Conservation (phyloP, 805 yeast genomes). For the Cyberlindnera mrakii region DNA sequence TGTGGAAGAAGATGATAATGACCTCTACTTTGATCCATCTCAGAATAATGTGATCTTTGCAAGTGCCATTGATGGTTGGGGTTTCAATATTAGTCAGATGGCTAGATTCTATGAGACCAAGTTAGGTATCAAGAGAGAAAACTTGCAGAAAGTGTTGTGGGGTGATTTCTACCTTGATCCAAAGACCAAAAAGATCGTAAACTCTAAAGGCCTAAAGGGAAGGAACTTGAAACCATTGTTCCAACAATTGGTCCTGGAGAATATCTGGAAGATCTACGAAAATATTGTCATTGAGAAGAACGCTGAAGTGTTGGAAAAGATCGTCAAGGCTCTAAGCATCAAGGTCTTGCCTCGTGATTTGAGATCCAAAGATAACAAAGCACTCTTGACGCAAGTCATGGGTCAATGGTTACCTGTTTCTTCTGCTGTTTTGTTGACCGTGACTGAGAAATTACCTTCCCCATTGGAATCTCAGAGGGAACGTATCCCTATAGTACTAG, state of each 20-base stretch:
- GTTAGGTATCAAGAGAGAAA: constrained; percentile 75
- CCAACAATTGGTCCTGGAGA: constrained; percentile 81
- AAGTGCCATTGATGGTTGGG: constrained; percentile 96
- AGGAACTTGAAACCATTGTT: constrained; percentile 70
- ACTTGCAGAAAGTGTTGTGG: constrained; percentile 84
- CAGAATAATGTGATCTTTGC: constrained; percentile 87
- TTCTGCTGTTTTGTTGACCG: constrained; percentile 75
- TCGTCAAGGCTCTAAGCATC: constrained; percentile 62
- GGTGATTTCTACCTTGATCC: constrained; percentile 90
- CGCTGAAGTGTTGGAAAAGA: constrained; percentile 66
- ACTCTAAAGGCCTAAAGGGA: constrained; percentile 57
- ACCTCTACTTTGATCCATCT: constrained; percentile 81
- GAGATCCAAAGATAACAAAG: constrained; percentile 69
- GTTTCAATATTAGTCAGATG: constrained; percentile 84
- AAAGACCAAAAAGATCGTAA: constrained; percentile 77
- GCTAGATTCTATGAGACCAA: constrained; percentile 81
- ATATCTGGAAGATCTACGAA: constrained; percentile 87
- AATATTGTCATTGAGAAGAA: constrained; percentile 60
- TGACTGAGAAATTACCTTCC: constrained; percentile 79
- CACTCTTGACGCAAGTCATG: constrained; percentile 59
- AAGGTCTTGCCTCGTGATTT: constrained; percentile 70
- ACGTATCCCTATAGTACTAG: constrained; percentile 63
- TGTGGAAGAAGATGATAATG: constrained; percentile 73
- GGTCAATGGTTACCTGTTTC: constrained; percentile 95
- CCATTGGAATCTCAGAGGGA: constrained; percentile 71